These are phyloP conservation scores for Metarhizium humberi DNA, from an alignment of 2,329 filamentous ascomycete species.

Conservation along the genomic window DNA sequence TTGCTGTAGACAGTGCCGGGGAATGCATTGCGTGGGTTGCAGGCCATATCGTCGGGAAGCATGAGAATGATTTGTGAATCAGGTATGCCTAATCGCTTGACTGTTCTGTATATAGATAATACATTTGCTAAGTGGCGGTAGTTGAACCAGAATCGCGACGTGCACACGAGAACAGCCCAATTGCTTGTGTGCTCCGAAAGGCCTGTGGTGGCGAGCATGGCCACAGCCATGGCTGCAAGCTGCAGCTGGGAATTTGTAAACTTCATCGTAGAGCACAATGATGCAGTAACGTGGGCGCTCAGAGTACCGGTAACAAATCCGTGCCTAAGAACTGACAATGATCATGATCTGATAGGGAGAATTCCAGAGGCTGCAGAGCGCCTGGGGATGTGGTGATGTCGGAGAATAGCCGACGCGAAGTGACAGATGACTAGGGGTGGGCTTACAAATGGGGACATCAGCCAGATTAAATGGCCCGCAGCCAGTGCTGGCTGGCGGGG, in stretches of 20 bases:
- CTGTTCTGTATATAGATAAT: slow-evolving; percentile 91
- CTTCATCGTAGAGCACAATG: slow-evolving; percentile 35
- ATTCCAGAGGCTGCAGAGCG: too few species aligned
- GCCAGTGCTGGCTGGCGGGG: too few species aligned
- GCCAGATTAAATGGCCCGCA: too few species aligned
- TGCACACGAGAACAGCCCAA: slow-evolving; percentile 98
- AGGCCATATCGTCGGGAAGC: slow-evolving; percentile 99
- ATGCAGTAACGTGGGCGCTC: neutral
- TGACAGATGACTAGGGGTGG: neutral
- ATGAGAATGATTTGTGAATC: slow-evolving; percentile 99
- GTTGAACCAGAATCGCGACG: slow-evolving; percentile 99
- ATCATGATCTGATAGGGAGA: neutral
- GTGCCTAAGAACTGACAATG: neutral
- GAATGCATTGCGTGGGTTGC: slow-evolving; percentile 96
- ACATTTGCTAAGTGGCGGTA: slow-evolving; percentile 98
- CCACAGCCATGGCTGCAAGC: slow-evolving; percentile 36
- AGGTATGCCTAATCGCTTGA: slow-evolving; percentile 94
- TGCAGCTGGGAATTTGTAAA: slow-evolving; percentile 34
- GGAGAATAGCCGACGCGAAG: neutral
- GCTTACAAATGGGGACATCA: neutral
- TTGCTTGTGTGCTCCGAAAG: slow-evolving; percentile 86
- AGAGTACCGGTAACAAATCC: neutral
- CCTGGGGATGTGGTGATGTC: neutral
- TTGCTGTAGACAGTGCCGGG: slow-evolving; percentile 98
- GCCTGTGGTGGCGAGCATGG: slow-evolving; percentile 35